phyloP scores from a whole-genome alignment of 441 rosid species.

The Erodium chrysanthum region DNA sequence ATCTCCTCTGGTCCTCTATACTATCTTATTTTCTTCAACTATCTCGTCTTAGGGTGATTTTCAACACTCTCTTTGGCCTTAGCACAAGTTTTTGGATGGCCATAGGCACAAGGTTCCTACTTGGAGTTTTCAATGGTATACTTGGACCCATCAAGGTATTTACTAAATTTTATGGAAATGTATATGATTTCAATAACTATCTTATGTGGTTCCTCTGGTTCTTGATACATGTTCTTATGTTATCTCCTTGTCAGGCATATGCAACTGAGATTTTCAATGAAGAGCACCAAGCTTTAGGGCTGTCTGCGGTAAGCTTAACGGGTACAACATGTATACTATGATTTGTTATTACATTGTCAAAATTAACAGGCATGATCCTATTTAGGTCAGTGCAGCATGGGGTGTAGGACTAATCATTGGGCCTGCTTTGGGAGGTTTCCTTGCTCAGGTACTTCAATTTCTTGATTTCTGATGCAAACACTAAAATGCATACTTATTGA shows the following conservation, averaged over 20 bases:
- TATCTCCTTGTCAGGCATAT: constrained; percentile 17
- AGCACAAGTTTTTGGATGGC: constrained; percentile 1
- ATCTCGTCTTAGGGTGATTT: neutral
- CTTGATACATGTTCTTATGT: neutral
- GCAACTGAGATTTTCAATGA: constrained; percentile 14
- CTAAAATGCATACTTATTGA: neutral
- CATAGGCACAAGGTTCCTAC: neutral
- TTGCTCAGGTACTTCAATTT: constrained; percentile 34
- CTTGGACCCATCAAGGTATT: neutral
- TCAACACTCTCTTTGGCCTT: neutral
- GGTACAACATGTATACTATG: no score
- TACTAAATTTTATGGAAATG: neutral
- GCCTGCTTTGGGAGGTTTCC: constrained; percentile 47
- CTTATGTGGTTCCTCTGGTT: no score
- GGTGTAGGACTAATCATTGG: constrained; percentile 44
- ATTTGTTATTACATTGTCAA: no score
- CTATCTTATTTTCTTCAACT: no score
- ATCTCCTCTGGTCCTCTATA: no score
- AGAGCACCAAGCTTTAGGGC: constrained; percentile 19
- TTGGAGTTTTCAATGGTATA: neutral
- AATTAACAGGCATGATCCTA: no score
- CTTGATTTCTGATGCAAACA: neutral
- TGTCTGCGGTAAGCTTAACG: constrained; percentile 11
- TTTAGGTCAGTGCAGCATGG: constrained; percentile 43
- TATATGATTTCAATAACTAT: no score